Percentiles rank a stretch among this genome's conserved stretches.
Conservation (phyloP, 2,329 filamentous ascomycete species). For the Monilinia polystroma region DNA sequence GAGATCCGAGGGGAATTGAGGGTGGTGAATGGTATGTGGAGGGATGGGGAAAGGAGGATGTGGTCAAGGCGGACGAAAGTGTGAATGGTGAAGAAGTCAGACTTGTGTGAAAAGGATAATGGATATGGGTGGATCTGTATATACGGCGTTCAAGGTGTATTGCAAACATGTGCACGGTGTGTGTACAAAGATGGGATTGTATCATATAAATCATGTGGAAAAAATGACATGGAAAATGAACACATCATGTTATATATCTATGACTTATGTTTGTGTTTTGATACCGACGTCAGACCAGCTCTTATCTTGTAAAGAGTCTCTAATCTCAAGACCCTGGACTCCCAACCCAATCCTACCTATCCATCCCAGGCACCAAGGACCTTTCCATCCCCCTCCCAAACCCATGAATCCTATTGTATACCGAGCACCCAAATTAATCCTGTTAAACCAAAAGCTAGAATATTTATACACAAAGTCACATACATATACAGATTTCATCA, state of each 20-base stretch:
- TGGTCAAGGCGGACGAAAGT: neutral
- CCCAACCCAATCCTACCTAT: neutral
- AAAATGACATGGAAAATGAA: conserved; percentile 5
- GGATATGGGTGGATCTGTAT: conserved; percentile 5
- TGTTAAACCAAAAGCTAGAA: conserved; percentile 1
- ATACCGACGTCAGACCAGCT: neutral
- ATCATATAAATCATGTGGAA: conserved; percentile 11
- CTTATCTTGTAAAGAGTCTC: neutral
- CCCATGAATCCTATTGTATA: conserved; percentile 9
- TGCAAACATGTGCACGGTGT: neutral
- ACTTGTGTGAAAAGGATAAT: neutral
- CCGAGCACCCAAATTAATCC: conserved; percentile 2
- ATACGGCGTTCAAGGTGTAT: conserved; percentile 21
- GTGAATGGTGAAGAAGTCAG: conserved; percentile 8
- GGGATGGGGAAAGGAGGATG: conserved; percentile 29
- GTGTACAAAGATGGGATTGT: conserved; percentile 21
- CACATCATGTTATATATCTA: neutral
- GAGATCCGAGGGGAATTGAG: conserved; percentile 9
- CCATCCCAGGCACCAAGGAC: neutral
- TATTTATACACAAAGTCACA: conserved; percentile 17
- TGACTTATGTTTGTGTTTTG: neutral
- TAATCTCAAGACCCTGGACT: neutral
- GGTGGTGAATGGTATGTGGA: conserved; percentile 17
- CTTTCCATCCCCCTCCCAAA: conserved; percentile 6
- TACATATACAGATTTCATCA: neutral